Percentiles rank a stretch among this genome's conserved stretches.
phyloP scores from a whole-genome alignment of 129 eudicot genomes.

The Artemisia argyi region DNA sequence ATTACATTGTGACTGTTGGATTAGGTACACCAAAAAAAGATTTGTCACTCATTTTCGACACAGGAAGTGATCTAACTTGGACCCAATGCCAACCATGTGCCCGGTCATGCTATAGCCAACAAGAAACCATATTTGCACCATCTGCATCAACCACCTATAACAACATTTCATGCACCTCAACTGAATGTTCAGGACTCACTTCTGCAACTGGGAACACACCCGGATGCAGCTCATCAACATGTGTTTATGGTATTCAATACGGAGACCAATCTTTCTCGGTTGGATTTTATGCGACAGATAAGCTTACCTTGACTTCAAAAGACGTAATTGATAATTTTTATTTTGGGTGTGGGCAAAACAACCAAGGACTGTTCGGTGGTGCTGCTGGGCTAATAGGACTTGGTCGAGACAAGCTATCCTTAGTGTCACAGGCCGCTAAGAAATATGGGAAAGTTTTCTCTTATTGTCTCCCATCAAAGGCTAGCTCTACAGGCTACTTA shows the following conservation, averaged over 20 bases:
- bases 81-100: constrained; percentile 86
- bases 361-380: constrained; percentile 61
- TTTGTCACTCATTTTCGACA: constrained; percentile 68
- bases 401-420: constrained; percentile 52
- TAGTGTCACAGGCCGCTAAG: constrained; percentile 55
- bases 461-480: constrained; percentile 66
- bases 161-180: constrained; percentile 59
- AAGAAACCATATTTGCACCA: constrained; percentile 67
- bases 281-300: constrained; percentile 64
- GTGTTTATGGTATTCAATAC: constrained; percentile 65
- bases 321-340: constrained; percentile 36
- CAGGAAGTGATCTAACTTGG: constrained; percentile 91
- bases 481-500: constrained; percentile 56
- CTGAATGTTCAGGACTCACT: constrained; percentile 41
- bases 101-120: constrained; percentile 52
- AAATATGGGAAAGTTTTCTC: constrained; percentile 63
- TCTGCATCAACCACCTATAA: constrained; percentile 52
- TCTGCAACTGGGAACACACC: constrained; percentile 62
- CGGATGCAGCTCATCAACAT: constrained; percentile 47
- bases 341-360: constrained; percentile 84
- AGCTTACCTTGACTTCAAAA: constrained; percentile 38
- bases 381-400: constrained; percentile 73
- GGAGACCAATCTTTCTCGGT: constrained; percentile 74
- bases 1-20: constrained; percentile 67
- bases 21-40: constrained; percentile 71